Evolutionary conservation across 345 rosid species (phyloP).

Genomic region (Linum usitatissimum): DNA sequence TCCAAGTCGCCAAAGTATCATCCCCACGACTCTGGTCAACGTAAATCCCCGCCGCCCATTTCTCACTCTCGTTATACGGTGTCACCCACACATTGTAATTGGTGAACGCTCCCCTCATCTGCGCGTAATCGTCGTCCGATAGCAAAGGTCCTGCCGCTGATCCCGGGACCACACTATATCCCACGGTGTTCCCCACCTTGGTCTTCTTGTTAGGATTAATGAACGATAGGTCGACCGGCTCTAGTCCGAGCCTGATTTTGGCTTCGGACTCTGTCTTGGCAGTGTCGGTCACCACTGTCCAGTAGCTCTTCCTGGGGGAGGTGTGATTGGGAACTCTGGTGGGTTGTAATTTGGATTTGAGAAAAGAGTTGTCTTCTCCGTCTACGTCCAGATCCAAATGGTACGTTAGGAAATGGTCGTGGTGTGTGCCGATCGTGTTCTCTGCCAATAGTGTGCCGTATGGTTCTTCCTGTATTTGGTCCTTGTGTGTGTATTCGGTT

Average conservation of each 20-base stretch:
- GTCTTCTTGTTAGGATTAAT: conserved; percentile 41
- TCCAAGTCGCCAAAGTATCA: conserved; percentile 43
- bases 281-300: conserved; percentile 29
- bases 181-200: conserved; percentile 30
- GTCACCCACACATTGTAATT: conserved; percentile 51
- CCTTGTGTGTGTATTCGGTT: conserved; percentile 19
- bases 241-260: conserved; percentile 18
- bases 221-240: conserved; percentile 21
- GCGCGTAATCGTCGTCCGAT: conserved; percentile 28
- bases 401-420: conserved; percentile 43
- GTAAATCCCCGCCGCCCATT: conserved; percentile 37
- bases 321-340: conserved; percentile 10
- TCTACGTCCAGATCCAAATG: conserved; percentile 48
- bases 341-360: conserved; percentile 28
- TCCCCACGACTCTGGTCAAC: conserved; percentile 42
- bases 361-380: conserved; percentile 34
- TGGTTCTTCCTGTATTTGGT: conserved; percentile 30
- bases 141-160: conserved; percentile 16
- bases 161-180: conserved; percentile 37
- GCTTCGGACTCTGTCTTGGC: conserved; percentile 41
- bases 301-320: conserved; percentile 43
- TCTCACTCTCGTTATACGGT: conserved; percentile 44
- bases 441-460: conserved; percentile 43
- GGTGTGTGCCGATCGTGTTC: conserved; percentile 31
- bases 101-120: conserved; percentile 38